Conservation (phyloP, 2,329 filamentous ascomycete species). For the Drechslera avenae region DNA sequence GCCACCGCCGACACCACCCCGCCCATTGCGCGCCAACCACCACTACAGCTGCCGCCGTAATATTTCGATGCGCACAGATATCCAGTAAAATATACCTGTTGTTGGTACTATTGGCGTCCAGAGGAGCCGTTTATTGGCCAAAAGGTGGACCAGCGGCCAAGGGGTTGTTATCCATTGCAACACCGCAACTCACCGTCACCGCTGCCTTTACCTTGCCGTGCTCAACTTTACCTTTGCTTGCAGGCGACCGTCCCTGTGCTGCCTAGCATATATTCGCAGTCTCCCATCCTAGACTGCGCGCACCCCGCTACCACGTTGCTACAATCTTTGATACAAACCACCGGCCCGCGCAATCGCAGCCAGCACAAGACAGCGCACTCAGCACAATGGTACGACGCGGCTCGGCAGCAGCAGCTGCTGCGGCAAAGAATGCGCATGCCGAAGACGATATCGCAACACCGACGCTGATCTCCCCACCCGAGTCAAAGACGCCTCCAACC, state of each 20-base stretch:
- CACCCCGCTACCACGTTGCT: slow-evolving; percentile 5
- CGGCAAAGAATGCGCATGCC: slow-evolving; percentile 17
- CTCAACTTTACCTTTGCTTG: slow-evolving; percentile 12
- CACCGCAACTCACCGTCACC: slow-evolving; percentile 24
- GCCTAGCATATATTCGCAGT: not conserved
- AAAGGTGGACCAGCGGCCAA: slow-evolving; percentile 21
- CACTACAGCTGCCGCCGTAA: slow-evolving; percentile 3
- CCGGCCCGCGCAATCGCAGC: slow-evolving; percentile 3
- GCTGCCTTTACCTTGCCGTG: slow-evolving; percentile 17
- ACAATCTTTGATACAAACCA: slow-evolving; percentile 1
- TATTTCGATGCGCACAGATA: slow-evolving; percentile 17
- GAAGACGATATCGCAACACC: slow-evolving; percentile 50
- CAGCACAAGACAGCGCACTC: slow-evolving; percentile 14
- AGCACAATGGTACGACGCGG: slow-evolving; percentile 29
- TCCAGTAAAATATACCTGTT: slow-evolving; percentile 12
- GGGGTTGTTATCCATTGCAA: slow-evolving; percentile 17
- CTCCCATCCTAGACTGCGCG: not conserved
- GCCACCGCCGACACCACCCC: slow-evolving; percentile 19
- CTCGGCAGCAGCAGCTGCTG: slow-evolving; percentile 19
- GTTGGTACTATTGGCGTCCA: slow-evolving; percentile 13
- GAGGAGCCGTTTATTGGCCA: slow-evolving; percentile 13
- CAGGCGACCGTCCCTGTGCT: slow-evolving; percentile 5
- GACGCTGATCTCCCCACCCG: slow-evolving; percentile 59
- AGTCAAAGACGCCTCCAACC: slow-evolving; percentile 65
- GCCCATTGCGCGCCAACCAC: slow-evolving; percentile 21